Base-by-base conservation (phyloP, 768 basidiomycete genomes). In the Panaeolus cyanescens region DNA sequence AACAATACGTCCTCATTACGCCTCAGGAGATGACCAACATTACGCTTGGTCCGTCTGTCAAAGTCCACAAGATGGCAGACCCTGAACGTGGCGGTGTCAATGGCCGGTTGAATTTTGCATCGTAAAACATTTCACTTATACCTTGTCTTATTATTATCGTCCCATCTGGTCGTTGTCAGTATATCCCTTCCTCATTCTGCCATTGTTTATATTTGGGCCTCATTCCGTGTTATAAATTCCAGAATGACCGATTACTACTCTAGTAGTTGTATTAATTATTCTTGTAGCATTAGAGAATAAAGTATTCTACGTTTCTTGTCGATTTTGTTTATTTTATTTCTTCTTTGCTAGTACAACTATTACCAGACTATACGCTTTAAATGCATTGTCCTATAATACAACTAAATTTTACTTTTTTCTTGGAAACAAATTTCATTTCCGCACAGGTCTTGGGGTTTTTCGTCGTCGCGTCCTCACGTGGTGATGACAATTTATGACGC, bases 1-100 rank as follows among this genome's bases (percentile, higher is more conserved):
- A 93, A 68, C 96, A 99, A 73, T 96, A 94, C 70, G 87, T 99
- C 56, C 82, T 99, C 45, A 98, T 99, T 71, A 97, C 96, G 1
- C 96, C 96, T n/a, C 92, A 93, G 67, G 92, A 92, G 66, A 93
- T 95, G 91, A 85, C 85, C 42, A 90, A 87, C 67, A 78, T 93
- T 55, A 75, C 78, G 25, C 72, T 89, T 56, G 89, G 90, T n/a
- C 77, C 78, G 4, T 85, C 85, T 12, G 92, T 95, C 32, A 83
- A 85, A 15, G 89, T 95, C 1, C 83, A 88, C 63, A 82, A 89
- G 55, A 92, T 95, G 91, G 80, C 77, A 12, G 91, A 92, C 69
- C 91, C 91, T 0, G 89, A 91, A 64, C 83, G 91, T n/a, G 84
- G 84, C 12, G 45, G 45, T 50, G 45, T 50, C 10, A 88, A 88